Evolutionary conservation across 169 alveolate species (phyloP), one percentile per base, ranked within the genome.

Genomic region (Haemoproteus tartakovskyi): DNA sequence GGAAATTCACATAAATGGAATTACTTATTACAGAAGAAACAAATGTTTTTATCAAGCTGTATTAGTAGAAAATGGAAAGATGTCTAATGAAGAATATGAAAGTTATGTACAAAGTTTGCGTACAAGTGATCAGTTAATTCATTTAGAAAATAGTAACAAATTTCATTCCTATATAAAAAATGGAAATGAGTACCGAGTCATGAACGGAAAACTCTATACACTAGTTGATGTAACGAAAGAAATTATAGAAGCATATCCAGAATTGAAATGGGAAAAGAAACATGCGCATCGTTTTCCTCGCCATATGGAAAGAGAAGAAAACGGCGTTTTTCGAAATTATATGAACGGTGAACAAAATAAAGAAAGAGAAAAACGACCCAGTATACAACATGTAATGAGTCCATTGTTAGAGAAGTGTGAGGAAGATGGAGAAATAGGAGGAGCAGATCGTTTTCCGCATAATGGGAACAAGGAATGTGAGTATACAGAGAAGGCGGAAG

Each of bases 11-110:
- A 57, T 74, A 45, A 62, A 74, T 60, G 84, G 84, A 11, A 74
- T 57, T 57, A 74, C 57, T 29, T 74, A 74, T 38, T 57, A 57
- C 29, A 56, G 59, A 74, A 74, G 84, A 38, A 74, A 74, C 50
- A 74, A 74, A 56, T 74, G 59, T 56, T 74, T 74, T 74, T 74
- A 74, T 74, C 78, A 74, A 57, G 78, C 84, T 27, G 59, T 74
- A 29, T 74, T 74, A 60, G 46, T 74, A n/a, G 78, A 74, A 2
- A 41, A 33, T 16, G 14, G 11, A 24, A 78, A 74, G 48, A 74
- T 57, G 26, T 56, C 78, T 1, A 62, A 59, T 48, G 60, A 74
- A 27, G 84, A 57, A 50, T 74, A 74, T 51, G 84, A 74, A 74
- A 56, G 33, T 43, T 74, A 74, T 51, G n/a, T 74, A 37, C 78